Evolutionary conservation across 345 rosid species (phyloP).

Genomic region (Conringia planisiliqua): DNA sequence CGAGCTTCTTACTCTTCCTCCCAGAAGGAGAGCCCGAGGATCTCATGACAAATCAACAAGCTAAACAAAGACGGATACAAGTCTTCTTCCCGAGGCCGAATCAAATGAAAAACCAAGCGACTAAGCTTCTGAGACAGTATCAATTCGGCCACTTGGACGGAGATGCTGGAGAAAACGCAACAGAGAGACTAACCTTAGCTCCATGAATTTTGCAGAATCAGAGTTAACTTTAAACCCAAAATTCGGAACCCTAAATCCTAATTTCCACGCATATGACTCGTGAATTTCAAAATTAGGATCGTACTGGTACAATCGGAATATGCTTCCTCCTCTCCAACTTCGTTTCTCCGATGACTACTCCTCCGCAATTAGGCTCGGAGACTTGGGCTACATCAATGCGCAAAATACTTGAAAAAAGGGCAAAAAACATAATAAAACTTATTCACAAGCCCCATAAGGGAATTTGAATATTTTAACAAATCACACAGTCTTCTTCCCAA

Average conservation of each 20-base stretch:
- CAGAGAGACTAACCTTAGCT: conserved; percentile 16
- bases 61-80: neutral
- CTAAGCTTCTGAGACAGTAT: neutral
- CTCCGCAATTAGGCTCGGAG: conserved; percentile 10
- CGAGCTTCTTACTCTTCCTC: conserved; percentile 84
- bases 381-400: neutral
- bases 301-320: neutral
- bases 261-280: neutral
- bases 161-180: neutral
- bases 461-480: too few species aligned
- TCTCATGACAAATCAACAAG: conserved; percentile 50
- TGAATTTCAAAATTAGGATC: neutral
- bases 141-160: neutral
- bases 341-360: conserved; percentile 17
- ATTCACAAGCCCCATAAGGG: too few species aligned
- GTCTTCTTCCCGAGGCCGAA: neutral
- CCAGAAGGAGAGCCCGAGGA: conserved; percentile 63
- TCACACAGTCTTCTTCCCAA: neutral
- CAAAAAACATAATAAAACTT: too few species aligned
- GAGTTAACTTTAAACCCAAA: neutral
- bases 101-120: neutral
- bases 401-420: neutral
- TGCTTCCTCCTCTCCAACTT: neutral
- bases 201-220: conserved; percentile 1
- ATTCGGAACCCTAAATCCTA: conserved; percentile 9